Evolutionary conservation across 2,329 filamentous ascomycete genomes (phyloP).

Genomic region (Verticillium tricorpus): DNA sequence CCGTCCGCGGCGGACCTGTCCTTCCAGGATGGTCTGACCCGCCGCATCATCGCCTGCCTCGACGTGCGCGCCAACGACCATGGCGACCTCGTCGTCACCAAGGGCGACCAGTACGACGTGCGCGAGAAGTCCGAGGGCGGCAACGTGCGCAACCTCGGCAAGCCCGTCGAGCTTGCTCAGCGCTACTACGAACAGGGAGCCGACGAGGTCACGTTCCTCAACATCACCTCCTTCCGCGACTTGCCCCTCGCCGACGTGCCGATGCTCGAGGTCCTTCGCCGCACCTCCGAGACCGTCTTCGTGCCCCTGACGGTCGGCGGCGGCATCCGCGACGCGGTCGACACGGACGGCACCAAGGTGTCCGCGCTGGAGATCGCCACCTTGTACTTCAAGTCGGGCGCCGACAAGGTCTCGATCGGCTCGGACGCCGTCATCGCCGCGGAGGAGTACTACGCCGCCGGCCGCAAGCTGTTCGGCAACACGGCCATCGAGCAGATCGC

Average conservation of each 20-base stretch:
- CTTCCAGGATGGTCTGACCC: slow-evolving; percentile 68
- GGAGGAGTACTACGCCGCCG: slow-evolving; percentile 77
- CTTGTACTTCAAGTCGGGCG: slow-evolving; percentile 95
- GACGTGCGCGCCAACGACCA: slow-evolving; percentile 93
- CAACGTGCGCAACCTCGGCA: slow-evolving; percentile 84
- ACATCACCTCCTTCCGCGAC: slow-evolving; percentile 97
- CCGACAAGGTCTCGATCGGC: slow-evolving; percentile 96
- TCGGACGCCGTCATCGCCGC: slow-evolving; percentile 91
- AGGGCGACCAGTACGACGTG: slow-evolving; percentile 98
- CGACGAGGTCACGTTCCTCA: slow-evolving; percentile 95
- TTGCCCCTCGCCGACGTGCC: slow-evolving; percentile 87
- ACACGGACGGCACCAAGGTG: slow-evolving; percentile 81
- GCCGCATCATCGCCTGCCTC: slow-evolving; percentile 89
- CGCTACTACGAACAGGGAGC: slow-evolving; percentile 95
- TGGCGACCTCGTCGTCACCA: slow-evolving; percentile 94
- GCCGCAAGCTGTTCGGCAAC: slow-evolving; percentile 65
- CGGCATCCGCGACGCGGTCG: slow-evolving; percentile 88
- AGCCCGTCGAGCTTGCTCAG: slow-evolving; percentile 91
- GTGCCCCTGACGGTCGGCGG: slow-evolving; percentile 94
- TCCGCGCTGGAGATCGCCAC: slow-evolving; percentile 88
- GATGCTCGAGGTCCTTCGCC: slow-evolving; percentile 90
- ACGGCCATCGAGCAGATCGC: slow-evolving; percentile 97
- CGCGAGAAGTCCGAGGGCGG: slow-evolving; percentile 71
- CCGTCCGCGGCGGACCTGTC: slow-evolving; percentile 14
- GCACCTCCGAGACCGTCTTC: slow-evolving; percentile 86